These are phyloP conservation scores for Isabelozyma heimii DNA, from an alignment of 805 yeast species.

Conservation along the genomic window DNA sequence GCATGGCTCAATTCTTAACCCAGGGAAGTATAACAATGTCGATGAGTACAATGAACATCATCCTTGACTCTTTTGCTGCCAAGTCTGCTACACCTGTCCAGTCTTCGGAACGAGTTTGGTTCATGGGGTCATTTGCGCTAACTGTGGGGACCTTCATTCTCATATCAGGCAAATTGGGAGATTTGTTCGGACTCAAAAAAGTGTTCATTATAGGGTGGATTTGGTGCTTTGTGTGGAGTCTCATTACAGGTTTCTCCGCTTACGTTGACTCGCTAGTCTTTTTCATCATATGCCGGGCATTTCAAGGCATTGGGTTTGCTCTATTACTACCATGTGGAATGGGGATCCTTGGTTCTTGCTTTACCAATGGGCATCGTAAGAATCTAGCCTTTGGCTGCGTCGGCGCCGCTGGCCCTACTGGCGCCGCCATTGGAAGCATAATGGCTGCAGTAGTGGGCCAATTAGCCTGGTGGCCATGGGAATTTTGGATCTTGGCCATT, in stretches of 20 bases:
- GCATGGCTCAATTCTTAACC: conserved; percentile 33
- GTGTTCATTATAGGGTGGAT: conserved; percentile 54
- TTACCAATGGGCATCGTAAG: conserved; percentile 43
- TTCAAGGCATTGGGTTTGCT: conserved; percentile 67
- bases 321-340: conserved; percentile 57
- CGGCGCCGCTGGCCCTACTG: conserved; percentile 64
- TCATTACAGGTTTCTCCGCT: conserved; percentile 56
- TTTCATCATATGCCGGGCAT: conserved; percentile 54
- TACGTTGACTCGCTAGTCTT: conserved; percentile 49
- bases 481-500: conserved; percentile 48
- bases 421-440: conserved; percentile 54
- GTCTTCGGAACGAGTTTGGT: conserved; percentile 49
- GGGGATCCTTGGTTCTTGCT: conserved; percentile 51
- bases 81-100: conserved; percentile 3
- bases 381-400: conserved; percentile 54
- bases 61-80: conserved; percentile 22
- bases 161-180: conserved; percentile 69
- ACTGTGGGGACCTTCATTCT: conserved; percentile 73
- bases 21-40: conserved; percentile 40
- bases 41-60: conserved; percentile 35
- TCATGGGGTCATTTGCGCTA: conserved; percentile 67
- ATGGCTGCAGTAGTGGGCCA: conserved; percentile 49
- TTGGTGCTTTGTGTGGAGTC: conserved; percentile 56
- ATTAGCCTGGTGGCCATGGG: conserved; percentile 60
- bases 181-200: conserved; percentile 60